Conservation (phyloP, 805 yeast genomes). For the Kuraishia hungarica region DNA sequence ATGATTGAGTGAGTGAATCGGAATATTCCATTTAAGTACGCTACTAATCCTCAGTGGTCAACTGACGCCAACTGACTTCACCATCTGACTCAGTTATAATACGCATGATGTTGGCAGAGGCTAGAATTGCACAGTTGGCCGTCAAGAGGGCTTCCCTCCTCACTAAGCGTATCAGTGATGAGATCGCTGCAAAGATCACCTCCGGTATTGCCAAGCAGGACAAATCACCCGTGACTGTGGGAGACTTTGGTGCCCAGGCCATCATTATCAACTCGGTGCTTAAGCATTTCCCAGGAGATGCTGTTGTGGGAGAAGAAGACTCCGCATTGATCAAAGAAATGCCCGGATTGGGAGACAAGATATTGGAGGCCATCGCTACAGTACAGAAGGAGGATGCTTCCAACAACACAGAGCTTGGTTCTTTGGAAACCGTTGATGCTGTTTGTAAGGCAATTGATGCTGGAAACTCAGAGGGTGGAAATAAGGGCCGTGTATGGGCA, state of each 20-base stretch:
- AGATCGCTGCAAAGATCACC: slow-evolving; percentile 37
- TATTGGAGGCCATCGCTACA: slow-evolving; percentile 49
- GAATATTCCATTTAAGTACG: too few species aligned
- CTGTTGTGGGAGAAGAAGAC: slow-evolving; percentile 92
- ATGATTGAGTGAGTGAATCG: too few species aligned
- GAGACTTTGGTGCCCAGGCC: slow-evolving; percentile 96
- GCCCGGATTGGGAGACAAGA: slow-evolving; percentile 37
- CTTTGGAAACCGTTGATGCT: slow-evolving; percentile 32
- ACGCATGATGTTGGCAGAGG: slow-evolving; percentile 25
- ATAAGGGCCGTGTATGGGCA: slow-evolving; percentile 86
- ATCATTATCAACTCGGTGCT: slow-evolving; percentile 78
- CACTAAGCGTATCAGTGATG: slow-evolving; percentile 55
- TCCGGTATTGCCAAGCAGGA: slow-evolving; percentile 70
- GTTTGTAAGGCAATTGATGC: slow-evolving; percentile 63
- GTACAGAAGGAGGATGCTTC: slow-evolving; percentile 38
- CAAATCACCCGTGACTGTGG: slow-evolving; percentile 91
- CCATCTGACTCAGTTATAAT: too few species aligned
- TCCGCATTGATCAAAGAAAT: slow-evolving; percentile 56
- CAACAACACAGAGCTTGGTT: slow-evolving; percentile 27
- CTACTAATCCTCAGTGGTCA: too few species aligned
- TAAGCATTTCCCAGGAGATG: slow-evolving; percentile 74
- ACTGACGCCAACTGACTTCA: too few species aligned
- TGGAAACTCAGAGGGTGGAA: slow-evolving; percentile 78
- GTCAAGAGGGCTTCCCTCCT: slow-evolving; percentile 80
- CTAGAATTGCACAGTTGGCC: slow-evolving; percentile 76